Conservation (phyloP, 1,284 basidiomycete genomes). For the Farysia itapuensis region DNA sequence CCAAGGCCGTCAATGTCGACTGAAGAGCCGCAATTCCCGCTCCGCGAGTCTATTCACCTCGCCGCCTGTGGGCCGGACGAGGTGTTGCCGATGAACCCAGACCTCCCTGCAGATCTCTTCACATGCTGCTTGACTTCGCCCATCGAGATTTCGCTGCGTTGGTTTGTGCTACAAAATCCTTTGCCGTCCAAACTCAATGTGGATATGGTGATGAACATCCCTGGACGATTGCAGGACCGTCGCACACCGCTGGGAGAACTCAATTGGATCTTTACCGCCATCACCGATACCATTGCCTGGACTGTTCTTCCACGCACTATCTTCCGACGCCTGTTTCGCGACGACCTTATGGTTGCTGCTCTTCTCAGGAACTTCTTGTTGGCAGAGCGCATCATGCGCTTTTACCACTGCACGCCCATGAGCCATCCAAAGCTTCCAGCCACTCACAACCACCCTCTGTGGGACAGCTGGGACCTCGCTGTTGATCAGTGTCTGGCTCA, state of each 20-base stretch:
- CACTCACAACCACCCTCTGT: slow-evolving; percentile 91
- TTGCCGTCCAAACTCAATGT: slow-evolving; percentile 65
- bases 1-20: slow-evolving; percentile 9
- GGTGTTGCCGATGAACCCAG: slow-evolving; percentile 88
- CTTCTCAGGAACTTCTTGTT: slow-evolving; percentile 95
- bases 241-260: slow-evolving; percentile 93
- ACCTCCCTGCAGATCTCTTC: slow-evolving; percentile 94
- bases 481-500: slow-evolving; percentile 94
- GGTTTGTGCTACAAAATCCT: slow-evolving; percentile 88
- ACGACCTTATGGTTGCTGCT: slow-evolving; percentile 92
- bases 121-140: slow-evolving; percentile 97
- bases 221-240: slow-evolving; percentile 92
- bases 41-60: slow-evolving; percentile 88
- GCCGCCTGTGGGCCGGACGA: slow-evolving; percentile 92
- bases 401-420: slow-evolving; percentile 95
- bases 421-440: slow-evolving; percentile 87
- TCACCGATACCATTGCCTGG: slow-evolving; percentile 99
- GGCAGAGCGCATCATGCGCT: slow-evolving; percentile 96
- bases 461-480: slow-evolving; percentile 97
- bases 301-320: slow-evolving; percentile 90
- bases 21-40: slow-evolving; percentile 64
- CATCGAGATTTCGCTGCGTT: slow-evolving; percentile 93
- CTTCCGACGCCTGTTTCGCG: slow-evolving; percentile 91
- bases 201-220: slow-evolving; percentile 93
- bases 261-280: slow-evolving; percentile 99